Conservation (phyloP, 495 filamentous ascomycete genomes). For the Corynascus novoguineensis region DNA sequence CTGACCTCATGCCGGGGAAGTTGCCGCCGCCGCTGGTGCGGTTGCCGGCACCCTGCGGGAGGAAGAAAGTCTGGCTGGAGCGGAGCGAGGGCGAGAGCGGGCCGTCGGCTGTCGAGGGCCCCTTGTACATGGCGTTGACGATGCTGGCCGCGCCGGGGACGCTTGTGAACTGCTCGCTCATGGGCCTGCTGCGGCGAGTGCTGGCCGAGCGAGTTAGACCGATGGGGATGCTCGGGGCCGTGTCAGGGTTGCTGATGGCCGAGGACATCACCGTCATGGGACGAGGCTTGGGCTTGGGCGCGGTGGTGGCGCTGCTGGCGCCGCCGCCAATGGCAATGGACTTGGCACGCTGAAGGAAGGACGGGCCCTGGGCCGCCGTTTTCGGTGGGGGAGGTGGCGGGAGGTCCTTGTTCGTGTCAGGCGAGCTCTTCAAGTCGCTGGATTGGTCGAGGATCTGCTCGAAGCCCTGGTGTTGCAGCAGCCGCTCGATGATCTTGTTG, state of each 20-base stretch:
- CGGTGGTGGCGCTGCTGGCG: constrained; percentile 15
- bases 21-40: constrained; percentile 47
- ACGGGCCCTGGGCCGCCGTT: constrained; percentile 46
- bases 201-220: constrained; percentile 59
- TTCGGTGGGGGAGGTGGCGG: constrained; percentile 70
- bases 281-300: constrained; percentile 49
- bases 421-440: constrained; percentile 46
- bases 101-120: constrained; percentile 38
- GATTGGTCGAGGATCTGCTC: constrained; percentile 84
- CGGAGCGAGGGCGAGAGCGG: constrained; percentile 52
- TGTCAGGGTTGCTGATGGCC: constrained; percentile 60
- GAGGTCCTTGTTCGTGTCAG: constrained; percentile 73
- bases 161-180: constrained; percentile 65
- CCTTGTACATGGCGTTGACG: constrained; percentile 80
- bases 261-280: constrained; percentile 56
- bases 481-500: constrained; percentile 93
- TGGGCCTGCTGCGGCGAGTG: constrained; percentile 50
- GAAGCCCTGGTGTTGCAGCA: constrained; percentile 89
- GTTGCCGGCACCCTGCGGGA: constrained; percentile 45
- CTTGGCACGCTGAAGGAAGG: constrained; percentile 73
- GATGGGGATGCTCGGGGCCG: constrained; percentile 75
- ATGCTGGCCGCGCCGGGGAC: constrained; percentile 62
- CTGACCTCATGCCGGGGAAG: constrained; percentile 50
- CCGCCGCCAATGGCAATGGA: constrained; percentile 52
- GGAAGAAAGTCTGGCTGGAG: constrained; percentile 43